Evolutionary conservation across 75 land plant species (phyloP), one percentile per base, ranked within the genome.

Genomic region (Pinus tabuliformis): DNA sequence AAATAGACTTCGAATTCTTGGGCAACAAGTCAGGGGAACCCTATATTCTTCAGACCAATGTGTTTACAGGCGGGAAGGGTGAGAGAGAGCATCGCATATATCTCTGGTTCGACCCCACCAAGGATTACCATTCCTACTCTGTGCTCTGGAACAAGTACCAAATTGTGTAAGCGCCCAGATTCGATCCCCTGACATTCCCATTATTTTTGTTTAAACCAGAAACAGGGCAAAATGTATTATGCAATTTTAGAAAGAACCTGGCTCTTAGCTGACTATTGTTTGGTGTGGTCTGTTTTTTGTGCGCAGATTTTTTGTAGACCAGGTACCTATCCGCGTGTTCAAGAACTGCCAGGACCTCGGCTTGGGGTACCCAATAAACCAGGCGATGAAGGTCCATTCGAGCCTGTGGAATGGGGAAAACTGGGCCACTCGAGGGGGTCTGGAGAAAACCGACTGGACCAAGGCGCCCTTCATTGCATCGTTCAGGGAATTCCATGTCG

Each of bases 391-490:
- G 30, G 1, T 30, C 30, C 1, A 30, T 30, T 30, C 30, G 30
- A 30, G 30, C 30, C 1, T 30, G 30, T 30, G 30, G 30, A 30
- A 30, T 30, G 30, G 1, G 0, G 30, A 30, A 1, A 1, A 30
- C 30, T 30, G 98, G 98, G 98, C 98, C 9, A 95, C 98, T 12
- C 36, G 90, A 17, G 98, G 95, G 0, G 98, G 95, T 0, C 57
- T 82, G 13, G 98, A 85, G 83, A 92, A 92, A 76, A 95, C 86
- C 17, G 83, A 95, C 66, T 30, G 30, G 30, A 30, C 1, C 30
- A 30, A 30, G 30, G 30, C 30, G 30, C 30, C 30, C 30, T 30
- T 95, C 81, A 71, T 76, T 11, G 91, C 91, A 45, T 90, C 81
- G 71, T 85, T 83, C 79, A 87, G 71, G 78, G 88, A 87, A 73